Evolutionary conservation across 2,329 filamentous ascomycete species (phyloP), one percentile per base, ranked within the genome.

Genomic region (Aspergillus sp.): DNA sequence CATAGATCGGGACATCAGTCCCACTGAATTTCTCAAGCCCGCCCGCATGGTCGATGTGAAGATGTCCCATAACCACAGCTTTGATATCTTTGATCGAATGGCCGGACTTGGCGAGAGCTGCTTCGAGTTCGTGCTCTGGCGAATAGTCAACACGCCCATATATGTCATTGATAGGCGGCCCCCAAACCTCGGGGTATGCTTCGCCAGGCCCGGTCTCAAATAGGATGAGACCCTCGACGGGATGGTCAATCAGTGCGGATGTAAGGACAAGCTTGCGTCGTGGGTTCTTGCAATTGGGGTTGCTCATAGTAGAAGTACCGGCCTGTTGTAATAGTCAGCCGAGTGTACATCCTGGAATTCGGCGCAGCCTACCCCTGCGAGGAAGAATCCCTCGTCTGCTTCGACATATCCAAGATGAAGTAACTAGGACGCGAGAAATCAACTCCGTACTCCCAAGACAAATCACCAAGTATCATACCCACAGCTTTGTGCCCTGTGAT

Each of bases 11-110:
- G 5, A 81, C 67, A 31, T 77, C 73, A 6, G 71, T 78, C 41
- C 70, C 69, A 3, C 73, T 39, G 47, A 81, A 81, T 48, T 80
- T 70, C 48, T 80, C 77, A 0, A 81, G 65, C 0, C 79, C 79
- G 3, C 79, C 79, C 0, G 79, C 79, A 61, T 81, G 79, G 59
- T 81, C 79, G 3, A 80, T 61, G 61, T 81, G 78, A 27, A 82
- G 65, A 56, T 81, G 79, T 2, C 79, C 76, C 21, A 81, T 72
- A 3, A 81, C 73, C 9, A 81, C 72, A 17, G 75, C 72, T 62
- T 81, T 80, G 25, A 82, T 67, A 62, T 81, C 77, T 46, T 76
- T 74, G 50, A 81, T 76, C 44, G 75, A 71, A 50, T 81, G 67
- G 17, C 77, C 75, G 0, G 73, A 69, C 12, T 64, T 63, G 46